These are phyloP conservation scores for Starmerella ratchasimensis DNA, from an alignment of 805 yeast genomes.

Conservation along the genomic window DNA sequence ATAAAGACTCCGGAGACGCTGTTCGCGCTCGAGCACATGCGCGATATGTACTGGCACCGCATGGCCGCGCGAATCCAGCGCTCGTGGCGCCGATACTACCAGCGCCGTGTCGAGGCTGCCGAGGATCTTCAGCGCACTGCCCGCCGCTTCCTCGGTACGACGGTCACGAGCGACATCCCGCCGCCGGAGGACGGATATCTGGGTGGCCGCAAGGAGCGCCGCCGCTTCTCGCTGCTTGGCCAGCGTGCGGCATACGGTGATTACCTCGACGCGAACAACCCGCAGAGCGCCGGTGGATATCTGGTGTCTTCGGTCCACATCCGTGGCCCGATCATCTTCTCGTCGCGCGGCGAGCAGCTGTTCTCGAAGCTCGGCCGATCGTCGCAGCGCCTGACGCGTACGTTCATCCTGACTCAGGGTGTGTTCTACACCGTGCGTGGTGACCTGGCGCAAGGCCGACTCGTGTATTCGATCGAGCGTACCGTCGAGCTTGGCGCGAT, in stretches of 20 bases:
- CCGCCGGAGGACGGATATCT: constrained; percentile 27
- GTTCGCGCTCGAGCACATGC: constrained; percentile 87
- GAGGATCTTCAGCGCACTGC: constrained; percentile 64
- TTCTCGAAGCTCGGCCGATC: constrained; percentile 87
- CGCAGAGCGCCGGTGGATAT: constrained; percentile 64
- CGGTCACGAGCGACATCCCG: constrained; percentile 53
- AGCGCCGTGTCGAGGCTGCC: constrained; percentile 77
- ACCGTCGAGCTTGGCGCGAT: constrained; percentile 48
- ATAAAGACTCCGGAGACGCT: constrained; percentile 94
- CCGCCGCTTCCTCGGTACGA: constrained; percentile 71
- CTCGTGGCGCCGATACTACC: constrained; percentile 80
- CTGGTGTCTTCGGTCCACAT: constrained; percentile 58
- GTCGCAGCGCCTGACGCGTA: constrained; percentile 59
- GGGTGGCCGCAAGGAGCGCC: constrained; percentile 70
- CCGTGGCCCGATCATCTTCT: constrained; percentile 56
- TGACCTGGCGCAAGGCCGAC: constrained; percentile 47
- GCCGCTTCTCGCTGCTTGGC: constrained; percentile 76
- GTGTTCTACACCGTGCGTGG: constrained; percentile 62
- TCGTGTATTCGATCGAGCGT: constrained; percentile 48
- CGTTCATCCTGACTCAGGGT: constrained; percentile 52
- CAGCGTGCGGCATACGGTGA: constrained; percentile 90
- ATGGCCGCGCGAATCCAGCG: constrained; percentile 97
- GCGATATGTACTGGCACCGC: constrained; percentile 94
- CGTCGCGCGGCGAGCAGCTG: constrained; percentile 67
- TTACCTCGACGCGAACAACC: constrained; percentile 70